phyloP scores from a whole-genome alignment of 768 basidiomycete species.

The Porphyrellus cyaneotinctus region DNA sequence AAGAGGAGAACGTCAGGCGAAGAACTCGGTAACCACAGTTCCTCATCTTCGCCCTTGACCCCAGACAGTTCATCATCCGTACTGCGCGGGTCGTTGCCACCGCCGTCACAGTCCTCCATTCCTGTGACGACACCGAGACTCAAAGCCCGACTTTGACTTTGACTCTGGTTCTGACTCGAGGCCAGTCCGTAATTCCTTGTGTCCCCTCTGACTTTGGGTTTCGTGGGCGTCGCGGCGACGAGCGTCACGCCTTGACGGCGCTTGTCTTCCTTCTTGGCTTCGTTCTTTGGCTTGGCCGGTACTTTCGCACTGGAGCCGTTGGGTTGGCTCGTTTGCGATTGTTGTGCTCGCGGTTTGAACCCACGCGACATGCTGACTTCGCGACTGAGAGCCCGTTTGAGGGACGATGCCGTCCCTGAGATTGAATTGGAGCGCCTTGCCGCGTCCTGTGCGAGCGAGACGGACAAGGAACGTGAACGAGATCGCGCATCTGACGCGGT shows the following conservation, averaged over 20 bases:
- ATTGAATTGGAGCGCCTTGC: constrained; percentile 31
- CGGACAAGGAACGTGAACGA: constrained; percentile 60
- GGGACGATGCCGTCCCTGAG: constrained; percentile 35
- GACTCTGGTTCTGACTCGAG: constrained; percentile 10
- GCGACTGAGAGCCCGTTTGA: constrained; percentile 56
- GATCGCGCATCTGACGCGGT: constrained; percentile 32
- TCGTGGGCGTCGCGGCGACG: constrained; percentile 55
- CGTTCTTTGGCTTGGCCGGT: constrained; percentile 6
- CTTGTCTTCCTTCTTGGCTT: constrained; percentile 5
- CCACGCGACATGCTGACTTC: constrained; percentile 76
- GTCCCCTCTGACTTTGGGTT: constrained; percentile 25
- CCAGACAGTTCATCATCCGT: constrained; percentile 5
- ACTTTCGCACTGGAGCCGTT: constrained; percentile 16
- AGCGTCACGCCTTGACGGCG: constrained; percentile 31
- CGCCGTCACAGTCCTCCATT: neutral
- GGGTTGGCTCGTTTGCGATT: constrained; percentile 12
- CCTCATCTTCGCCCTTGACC: constrained; percentile 32
- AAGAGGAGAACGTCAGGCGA: constrained; percentile 43
- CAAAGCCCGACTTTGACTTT: constrained; percentile 7
- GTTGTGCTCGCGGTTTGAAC: constrained; percentile 47
- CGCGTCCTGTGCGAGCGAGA: constrained; percentile 67
- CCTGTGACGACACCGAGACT: constrained; percentile 2
- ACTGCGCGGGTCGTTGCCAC: neutral
- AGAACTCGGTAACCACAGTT: constrained; percentile 38
- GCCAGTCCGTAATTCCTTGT: constrained; percentile 3